Evolutionary conservation across 108 stramenopile genomes (phyloP), one percentile per base, ranked within the genome.

Genomic region (Cyclotella atomus): DNA sequence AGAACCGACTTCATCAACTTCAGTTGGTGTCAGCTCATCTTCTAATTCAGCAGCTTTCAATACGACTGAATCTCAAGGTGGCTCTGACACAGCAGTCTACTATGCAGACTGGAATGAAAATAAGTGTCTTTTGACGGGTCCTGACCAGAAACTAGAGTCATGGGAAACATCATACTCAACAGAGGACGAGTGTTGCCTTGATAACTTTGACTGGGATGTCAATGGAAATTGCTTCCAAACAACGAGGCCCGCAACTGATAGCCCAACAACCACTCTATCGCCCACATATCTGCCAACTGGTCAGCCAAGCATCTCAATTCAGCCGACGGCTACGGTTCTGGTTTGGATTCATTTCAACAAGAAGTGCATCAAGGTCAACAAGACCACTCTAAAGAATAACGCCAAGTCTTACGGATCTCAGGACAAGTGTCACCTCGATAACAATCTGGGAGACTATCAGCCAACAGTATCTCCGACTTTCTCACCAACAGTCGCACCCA

Each of bases 381-480:
- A 45, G 30, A 16, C 56, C 2, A 45, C 30, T 45, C 41, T 56
- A 8, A 59, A 59, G 56, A 20, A 36, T 9, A 61, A 41, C 12
- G 60, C 28, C 6, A 61, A 6, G 21, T 3, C 10, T 12, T 76
- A 69, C 25, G 68, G 69, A 23, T 44, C 60, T 27, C 47, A 60
- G 19, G 38, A 53, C 44, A 61, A 68, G 38, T 76, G 75, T 53
- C 67, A 66, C 44, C 47, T 20, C 0, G 68, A 61, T 21, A 36
- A 49, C n/a, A 69, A 76, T 32, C 65, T 76, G 35, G 20, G 60
- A n/a, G 16, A 67, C n/a, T 61, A 29, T 24, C 60, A 61, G 60
- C 60, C 60, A 29, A 61, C 21, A 20, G 1, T 16, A 19, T 24
- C 27, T 5, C 60, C 60, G 14, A 20, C 60, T 24, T 1, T 24